These are phyloP conservation scores for Physcia stellaris DNA, from an alignment of 495 filamentous ascomycete genomes.

Conservation along the genomic window DNA sequence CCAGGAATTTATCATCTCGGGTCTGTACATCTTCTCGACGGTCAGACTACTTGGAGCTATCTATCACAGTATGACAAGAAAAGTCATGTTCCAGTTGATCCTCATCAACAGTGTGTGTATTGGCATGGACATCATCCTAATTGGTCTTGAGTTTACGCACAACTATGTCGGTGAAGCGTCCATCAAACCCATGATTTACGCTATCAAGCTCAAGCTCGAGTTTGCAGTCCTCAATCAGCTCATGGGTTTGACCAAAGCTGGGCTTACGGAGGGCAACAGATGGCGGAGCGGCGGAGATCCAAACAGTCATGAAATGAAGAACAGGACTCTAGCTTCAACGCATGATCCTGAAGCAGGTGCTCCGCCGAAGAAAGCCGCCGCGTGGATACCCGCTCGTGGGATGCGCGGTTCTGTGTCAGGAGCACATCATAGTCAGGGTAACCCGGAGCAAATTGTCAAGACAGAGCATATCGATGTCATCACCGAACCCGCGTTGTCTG, in stretches of 20 bases:
- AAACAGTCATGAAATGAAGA: slow-evolving; percentile 3
- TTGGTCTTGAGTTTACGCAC: slow-evolving; percentile 42
- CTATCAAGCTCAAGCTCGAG: slow-evolving; percentile 53
- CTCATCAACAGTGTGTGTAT: slow-evolving; percentile 45
- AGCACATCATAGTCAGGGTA: background rate
- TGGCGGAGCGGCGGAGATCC: slow-evolving; percentile 20
- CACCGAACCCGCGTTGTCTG: slow-evolving; percentile 8
- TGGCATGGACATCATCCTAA: slow-evolving; percentile 38
- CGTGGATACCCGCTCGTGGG: background rate
- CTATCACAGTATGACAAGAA: slow-evolving; percentile 29
- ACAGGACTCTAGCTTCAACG: slow-evolving; percentile 1
- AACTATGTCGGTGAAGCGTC: slow-evolving; percentile 45
- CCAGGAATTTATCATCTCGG: slow-evolving; percentile 48
- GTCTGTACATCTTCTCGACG: slow-evolving; percentile 45
- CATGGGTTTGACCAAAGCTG: slow-evolving; percentile 21
- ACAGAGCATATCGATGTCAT: slow-evolving; percentile 14
- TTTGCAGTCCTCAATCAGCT: slow-evolving; percentile 43
- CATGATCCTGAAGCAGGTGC: background rate
- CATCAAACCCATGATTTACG: slow-evolving; percentile 47
- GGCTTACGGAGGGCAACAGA: slow-evolving; percentile 23
- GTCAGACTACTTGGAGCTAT: slow-evolving; percentile 33
- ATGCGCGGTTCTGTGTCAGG: background rate
- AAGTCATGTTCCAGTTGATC: slow-evolving; percentile 44
- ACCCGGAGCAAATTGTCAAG: slow-evolving; percentile 6
- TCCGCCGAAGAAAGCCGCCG: background rate